These are phyloP conservation scores for Solanum sparsipilum DNA, from an alignment of 257 asterid species.

Conservation along the genomic window DNA sequence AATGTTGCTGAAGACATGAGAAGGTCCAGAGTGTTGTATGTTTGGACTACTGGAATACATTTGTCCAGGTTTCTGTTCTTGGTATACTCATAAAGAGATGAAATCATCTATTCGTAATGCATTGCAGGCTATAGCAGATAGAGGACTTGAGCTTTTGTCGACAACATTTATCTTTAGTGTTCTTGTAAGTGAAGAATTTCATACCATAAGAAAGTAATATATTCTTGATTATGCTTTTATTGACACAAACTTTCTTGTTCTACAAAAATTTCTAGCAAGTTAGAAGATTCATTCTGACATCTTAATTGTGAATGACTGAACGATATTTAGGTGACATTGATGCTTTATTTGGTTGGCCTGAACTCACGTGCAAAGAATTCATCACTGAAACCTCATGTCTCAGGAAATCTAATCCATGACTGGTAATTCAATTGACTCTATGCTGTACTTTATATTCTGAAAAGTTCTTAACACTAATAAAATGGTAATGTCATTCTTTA, in stretches of 20 bases:
- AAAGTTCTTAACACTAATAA: not conserved
- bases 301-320: conserved; percentile 2
- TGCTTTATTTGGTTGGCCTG: conserved; percentile 60
- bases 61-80: not conserved
- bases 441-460: not conserved
- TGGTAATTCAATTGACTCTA: conserved; percentile 37
- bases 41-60: not conserved
- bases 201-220: not conserved
- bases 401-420: conserved; percentile 78
- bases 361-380: conserved; percentile 58
- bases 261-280: not conserved
- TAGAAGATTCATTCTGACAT: not conserved
- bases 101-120: conserved; percentile 2
- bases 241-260: not conserved
- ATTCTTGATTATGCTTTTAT: not conserved
- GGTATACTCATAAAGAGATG: too few relatives aligned
- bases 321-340: conserved; percentile 42
- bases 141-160: conserved; percentile 87
- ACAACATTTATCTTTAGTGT: conserved; percentile 57
- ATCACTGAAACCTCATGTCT: conserved; percentile 71
- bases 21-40: not conserved
- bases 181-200: conserved; percentile 37
- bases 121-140: conserved; percentile 84
- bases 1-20: not conserved
- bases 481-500: not conserved